phyloP scores from a whole-genome alignment of 1,284 basidiomycete species.

The Trichosporon ovoides region DNA sequence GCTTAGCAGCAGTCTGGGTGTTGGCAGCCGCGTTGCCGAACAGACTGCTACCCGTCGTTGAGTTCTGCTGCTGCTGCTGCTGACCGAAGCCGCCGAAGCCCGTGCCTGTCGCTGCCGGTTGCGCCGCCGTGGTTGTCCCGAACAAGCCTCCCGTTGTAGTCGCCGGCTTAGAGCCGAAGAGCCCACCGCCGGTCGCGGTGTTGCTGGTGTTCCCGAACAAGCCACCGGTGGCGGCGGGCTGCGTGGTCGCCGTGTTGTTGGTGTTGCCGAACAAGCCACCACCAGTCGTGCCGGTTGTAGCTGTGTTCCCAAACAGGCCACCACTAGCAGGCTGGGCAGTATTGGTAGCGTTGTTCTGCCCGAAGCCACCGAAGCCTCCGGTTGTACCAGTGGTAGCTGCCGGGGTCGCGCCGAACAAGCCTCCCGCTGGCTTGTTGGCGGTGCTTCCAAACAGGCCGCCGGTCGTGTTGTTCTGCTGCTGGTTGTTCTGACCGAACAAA shows the following conservation, averaged over 20 bases:
- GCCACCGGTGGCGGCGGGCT: conserved; percentile 29
- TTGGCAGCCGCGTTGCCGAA: conserved; percentile 21
- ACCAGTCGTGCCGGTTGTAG: conserved; percentile 26
- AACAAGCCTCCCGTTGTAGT: conserved; percentile 53
- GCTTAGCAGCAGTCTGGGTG: conserved; percentile 5
- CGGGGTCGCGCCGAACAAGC: conserved; percentile 31
- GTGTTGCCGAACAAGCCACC: conserved; percentile 54
- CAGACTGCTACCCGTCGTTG: conserved; percentile 18
- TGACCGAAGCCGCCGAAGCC: conserved; percentile 32
- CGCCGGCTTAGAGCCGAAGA: conserved; percentile 49
- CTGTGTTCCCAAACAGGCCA: conserved; percentile 46
- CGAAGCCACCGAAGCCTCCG: conserved; percentile 27
- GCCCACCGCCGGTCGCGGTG: conserved; percentile 29
- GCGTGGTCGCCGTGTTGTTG: conserved; percentile 12
- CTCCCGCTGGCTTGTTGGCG: conserved; percentile 31
- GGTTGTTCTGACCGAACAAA: conserved; percentile 51
- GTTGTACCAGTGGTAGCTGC: conserved; percentile 26
- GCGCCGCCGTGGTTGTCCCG: conserved; percentile 28
- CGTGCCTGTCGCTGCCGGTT: conserved; percentile 30
- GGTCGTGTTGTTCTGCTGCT: conserved; percentile 27
- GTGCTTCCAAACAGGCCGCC: conserved; percentile 42
- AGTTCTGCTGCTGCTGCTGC: conserved; percentile 13
- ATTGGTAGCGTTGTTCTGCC: conserved; percentile 19
- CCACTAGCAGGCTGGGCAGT: conserved; percentile 27
- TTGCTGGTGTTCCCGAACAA: conserved; percentile 52